These are phyloP conservation scores for Pistacia vera DNA, from an alignment of 345 rosid species.

Conservation along the genomic window DNA sequence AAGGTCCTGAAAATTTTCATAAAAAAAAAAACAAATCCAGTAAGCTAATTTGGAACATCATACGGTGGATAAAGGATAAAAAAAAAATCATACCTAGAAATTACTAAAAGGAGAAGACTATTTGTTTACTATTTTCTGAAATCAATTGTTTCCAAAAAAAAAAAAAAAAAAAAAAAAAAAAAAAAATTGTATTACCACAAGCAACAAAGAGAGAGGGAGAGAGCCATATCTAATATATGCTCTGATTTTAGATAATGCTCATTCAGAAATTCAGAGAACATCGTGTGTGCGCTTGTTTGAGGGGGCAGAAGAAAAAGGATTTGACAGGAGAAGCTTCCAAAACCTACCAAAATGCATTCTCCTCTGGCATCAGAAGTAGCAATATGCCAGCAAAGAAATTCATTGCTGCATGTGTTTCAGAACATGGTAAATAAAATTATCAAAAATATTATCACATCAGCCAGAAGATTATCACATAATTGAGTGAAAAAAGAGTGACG, in stretches of 20 bases:
- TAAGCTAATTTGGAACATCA: conserved; percentile 17
- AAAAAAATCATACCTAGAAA: neutral
- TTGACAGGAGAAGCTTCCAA: conserved; percentile 23
- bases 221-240: neutral
- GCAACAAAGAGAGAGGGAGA: neutral
- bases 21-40: conserved; percentile 19
- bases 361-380: conserved; percentile 98
- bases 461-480: conserved; percentile 5
- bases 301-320: neutral
- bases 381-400: conserved; percentile 96
- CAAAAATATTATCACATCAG: neutral
- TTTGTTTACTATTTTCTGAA: neutral
- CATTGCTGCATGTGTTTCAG: conserved; percentile 73
- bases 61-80: neutral
- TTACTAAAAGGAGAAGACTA: neutral
- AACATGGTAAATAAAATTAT: conserved; percentile 18
- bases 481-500: neutral
- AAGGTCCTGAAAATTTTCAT: conserved; percentile 64
- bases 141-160: neutral
- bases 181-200: neutral
- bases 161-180: conserved; percentile 1
- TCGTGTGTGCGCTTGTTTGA: neutral
- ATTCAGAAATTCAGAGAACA: conserved; percentile 8
- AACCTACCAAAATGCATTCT: conserved; percentile 98
- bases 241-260: neutral